Conservation (phyloP, 1,139 yeast species). For the Sugiyamaella xylanicola region DNA sequence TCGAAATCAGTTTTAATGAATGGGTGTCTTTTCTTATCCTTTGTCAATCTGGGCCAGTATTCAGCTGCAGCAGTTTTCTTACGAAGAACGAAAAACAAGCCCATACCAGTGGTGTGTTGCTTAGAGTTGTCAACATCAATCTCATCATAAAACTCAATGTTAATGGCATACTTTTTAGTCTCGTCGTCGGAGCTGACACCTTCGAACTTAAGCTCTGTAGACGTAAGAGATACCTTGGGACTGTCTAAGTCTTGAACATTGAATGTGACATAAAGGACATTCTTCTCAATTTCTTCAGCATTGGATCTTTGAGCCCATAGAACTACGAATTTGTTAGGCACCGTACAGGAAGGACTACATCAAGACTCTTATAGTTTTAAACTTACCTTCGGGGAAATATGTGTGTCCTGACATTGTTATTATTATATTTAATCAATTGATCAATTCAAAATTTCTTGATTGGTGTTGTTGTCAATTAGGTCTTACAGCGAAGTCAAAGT, state of each 20-base stretch:
- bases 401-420: constrained; percentile 18
- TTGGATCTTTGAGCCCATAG: constrained; percentile 97
- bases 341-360: too few relatives aligned
- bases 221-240: constrained; percentile 63
- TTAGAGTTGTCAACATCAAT: constrained; percentile 67
- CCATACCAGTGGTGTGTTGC: constrained; percentile 69
- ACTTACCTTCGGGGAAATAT: constrained; percentile 26
- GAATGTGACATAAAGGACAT: constrained; percentile 73
- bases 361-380: too few relatives aligned
- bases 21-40: constrained; percentile 67
- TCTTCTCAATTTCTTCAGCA: constrained; percentile 67
- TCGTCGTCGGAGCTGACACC: constrained; percentile 45
- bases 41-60: constrained; percentile 90
- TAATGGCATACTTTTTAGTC: constrained; percentile 52
- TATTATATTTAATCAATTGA: not conserved
- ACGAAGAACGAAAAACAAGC: constrained; percentile 66
- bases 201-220: constrained; percentile 57
- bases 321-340: constrained; percentile 54
- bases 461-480: too few relatives aligned
- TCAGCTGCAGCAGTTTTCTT: constrained; percentile 70
- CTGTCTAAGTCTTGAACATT: constrained; percentile 69
- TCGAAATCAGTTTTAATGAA: constrained; percentile 93
- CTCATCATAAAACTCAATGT: constrained; percentile 70
- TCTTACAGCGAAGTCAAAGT: too few relatives aligned
- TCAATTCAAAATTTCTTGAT: too few relatives aligned